Evolutionary conservation across 1,284 basidiomycete species (phyloP).

Genomic region (Fomitopsis pinicola): DNA sequence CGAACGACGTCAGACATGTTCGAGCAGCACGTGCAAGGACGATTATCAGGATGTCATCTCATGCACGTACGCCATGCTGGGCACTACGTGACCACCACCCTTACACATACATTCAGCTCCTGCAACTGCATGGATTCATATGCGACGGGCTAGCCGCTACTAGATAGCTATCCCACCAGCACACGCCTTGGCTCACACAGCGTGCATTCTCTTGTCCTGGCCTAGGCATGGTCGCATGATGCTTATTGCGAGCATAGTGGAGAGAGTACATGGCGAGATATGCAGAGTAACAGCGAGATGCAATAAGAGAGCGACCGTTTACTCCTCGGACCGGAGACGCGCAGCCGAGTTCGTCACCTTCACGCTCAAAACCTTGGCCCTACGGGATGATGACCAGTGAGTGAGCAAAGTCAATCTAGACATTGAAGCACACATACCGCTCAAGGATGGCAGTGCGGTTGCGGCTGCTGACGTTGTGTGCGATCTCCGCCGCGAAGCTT

Average conservation of each 20-base stretch:
- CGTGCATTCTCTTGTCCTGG: constrained; percentile 2
- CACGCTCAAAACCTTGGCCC: constrained; percentile 86
- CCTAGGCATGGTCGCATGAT: constrained; percentile 36
- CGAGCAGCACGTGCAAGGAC: not conserved
- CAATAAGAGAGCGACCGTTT: constrained; percentile 34
- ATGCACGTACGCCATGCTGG: not conserved
- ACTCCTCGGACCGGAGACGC: constrained; percentile 97
- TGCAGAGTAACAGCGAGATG: constrained; percentile 21
- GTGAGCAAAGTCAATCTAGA: not conserved
- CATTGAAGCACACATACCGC: constrained; percentile 47
- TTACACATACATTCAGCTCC: not conserved
- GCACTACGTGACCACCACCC: not conserved
- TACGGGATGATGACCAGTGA: constrained; percentile 25
- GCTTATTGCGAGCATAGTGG: constrained; percentile 34
- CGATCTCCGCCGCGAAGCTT: constrained; percentile 94
- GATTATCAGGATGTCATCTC: not conserved
- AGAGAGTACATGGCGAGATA: constrained; percentile 35
- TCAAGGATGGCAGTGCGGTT: constrained; percentile 94
- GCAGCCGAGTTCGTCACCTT: constrained; percentile 96
- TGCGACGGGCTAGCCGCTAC: too few relatives aligned
- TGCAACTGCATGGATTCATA: not conserved
- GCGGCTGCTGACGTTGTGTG: constrained; percentile 95
- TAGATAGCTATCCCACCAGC: not conserved
- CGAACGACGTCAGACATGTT: not conserved
- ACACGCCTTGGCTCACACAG: not conserved